Evolutionary conservation across 495 filamentous ascomycete species (phyloP).

Genomic region (Aspergillus avenaceus): DNA sequence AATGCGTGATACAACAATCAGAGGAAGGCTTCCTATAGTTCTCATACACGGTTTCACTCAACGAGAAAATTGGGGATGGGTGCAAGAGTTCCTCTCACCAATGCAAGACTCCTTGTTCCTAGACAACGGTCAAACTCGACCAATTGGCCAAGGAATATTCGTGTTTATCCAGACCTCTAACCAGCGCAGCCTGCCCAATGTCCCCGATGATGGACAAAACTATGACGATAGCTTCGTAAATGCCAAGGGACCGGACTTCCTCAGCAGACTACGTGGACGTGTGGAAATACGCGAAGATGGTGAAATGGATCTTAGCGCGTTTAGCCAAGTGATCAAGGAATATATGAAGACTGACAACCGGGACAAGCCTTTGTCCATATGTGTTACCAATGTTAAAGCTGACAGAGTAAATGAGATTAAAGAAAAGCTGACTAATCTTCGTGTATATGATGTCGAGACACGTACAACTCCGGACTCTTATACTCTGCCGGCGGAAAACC

Average conservation of each 20-base stretch:
- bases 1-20: not conserved
- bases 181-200: too few species aligned
- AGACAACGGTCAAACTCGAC: not conserved
- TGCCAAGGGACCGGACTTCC: constrained; percentile 4
- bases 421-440: too few species aligned
- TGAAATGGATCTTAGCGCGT: not conserved
- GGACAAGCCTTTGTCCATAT: not conserved
- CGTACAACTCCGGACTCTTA: too few species aligned
- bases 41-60: not conserved
- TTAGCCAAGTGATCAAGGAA: not conserved
- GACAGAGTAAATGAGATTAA: too few species aligned
- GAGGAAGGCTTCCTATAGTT: not conserved
- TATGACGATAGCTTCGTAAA: not conserved
- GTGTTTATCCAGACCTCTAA: not conserved
- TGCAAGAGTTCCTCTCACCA: not conserved
- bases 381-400: not conserved
- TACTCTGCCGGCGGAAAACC: too few species aligned
- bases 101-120: constrained; percentile 1
- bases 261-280: constrained; percentile 1
- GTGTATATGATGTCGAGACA: too few species aligned
- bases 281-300: not conserved
- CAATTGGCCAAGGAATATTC: not conserved
- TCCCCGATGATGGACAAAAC: too few species aligned
- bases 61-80: not conserved
- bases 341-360: not conserved